Base-by-base conservation (phyloP, 176 grass and related monocot genomes). In the Rhipidocladum racemiflorum region DNA sequence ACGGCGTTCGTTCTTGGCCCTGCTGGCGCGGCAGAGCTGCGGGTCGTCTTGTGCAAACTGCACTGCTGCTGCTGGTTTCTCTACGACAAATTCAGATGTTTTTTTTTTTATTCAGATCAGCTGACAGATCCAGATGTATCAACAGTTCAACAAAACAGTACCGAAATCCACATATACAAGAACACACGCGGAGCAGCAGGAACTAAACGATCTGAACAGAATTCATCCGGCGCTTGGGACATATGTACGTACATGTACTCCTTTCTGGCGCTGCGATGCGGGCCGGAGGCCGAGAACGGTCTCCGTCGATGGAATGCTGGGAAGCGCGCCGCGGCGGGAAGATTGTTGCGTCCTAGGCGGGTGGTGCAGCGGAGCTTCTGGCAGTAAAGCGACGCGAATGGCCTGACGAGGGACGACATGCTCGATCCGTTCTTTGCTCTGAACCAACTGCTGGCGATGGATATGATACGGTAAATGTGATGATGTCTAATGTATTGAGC, bases 401-500 rank as follows among this genome's bases (percentile, higher is more conserved):
- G 81, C 51, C 65, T 85, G 16, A 85, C 17, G 2, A 91, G 53
- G 4, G 65, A 61, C 71, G 77, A 28, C 89, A 91, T 87, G 51
- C 9, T 32, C 43, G 7, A 39, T 39, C 38, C 38, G 38, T 39
- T 39, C 7, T 39, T 39, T 39, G 38, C 38, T 39, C 38, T 39
- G 38, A 39, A 39, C 38, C 1, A 39, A 39, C 38, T 39, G 38
- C 38, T 46, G 12, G 14, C 45, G 45, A 48, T 15, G 14, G 14
- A 15, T 48, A 15, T 48, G 45, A 3, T 48, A 15, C 4, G 45
- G 45, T 48, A 48, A 48, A 48, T 48, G 45, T 48, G 45, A 48
- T 48, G 14, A 15, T 16, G 45, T 48, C 13, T 48, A 16, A 4
- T 48, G 45, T 46, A 39, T 39, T 39, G 38, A 39, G 0, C 38